phyloP scores from a whole-genome alignment of 208 protist genomes.

The Leishmania mexicana region DNA sequence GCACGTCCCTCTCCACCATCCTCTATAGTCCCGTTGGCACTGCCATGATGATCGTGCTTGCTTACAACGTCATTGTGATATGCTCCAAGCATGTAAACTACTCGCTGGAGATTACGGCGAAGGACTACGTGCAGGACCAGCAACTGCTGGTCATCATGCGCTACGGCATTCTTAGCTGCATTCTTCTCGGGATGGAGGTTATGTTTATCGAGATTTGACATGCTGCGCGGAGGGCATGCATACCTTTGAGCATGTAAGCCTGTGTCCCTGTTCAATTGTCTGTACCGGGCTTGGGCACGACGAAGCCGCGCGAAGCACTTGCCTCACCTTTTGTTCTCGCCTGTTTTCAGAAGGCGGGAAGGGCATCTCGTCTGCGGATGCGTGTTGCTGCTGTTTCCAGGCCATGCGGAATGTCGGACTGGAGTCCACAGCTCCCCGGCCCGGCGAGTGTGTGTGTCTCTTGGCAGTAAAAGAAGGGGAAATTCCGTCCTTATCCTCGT shows the following conservation, averaged over 20 bases:
- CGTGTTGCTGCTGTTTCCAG: not conserved
- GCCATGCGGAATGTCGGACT: not conserved
- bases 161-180: conserved; percentile 81
- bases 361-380: not conserved
- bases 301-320: not conserved
- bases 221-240: not conserved
- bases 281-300: not conserved
- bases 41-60: conserved; percentile 69
- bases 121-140: conserved; percentile 92
- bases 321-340: not conserved
- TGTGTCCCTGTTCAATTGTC: not conserved
- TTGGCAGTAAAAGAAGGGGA: not conserved
- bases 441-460: not conserved
- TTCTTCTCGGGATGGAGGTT: conserved; percentile 85
- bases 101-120: conserved; percentile 85
- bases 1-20: conserved; percentile 66
- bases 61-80: conserved; percentile 89
- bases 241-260: not conserved
- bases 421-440: not conserved
- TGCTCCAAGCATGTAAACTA: conserved; percentile 85
- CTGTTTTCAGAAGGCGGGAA: not conserved
- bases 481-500: not conserved
- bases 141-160: conserved; percentile 83
- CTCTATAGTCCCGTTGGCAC: conserved; percentile 84
- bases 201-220: conserved; percentile 86